These are phyloP conservation scores for Phytophthora palmivora DNA, from an alignment of 352 stramenopile genomes.

Conservation along the genomic window DNA sequence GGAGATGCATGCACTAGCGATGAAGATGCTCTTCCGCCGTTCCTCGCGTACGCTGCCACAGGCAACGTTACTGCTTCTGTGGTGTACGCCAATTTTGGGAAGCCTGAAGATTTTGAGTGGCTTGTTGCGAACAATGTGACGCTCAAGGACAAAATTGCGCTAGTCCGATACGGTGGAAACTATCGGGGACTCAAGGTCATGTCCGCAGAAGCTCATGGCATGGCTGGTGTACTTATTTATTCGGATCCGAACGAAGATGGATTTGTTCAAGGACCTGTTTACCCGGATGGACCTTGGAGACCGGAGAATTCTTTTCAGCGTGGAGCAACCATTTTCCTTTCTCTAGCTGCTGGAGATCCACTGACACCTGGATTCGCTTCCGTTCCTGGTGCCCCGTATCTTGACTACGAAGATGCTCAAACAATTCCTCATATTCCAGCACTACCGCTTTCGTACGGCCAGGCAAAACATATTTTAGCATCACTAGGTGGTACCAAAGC, in stretches of 20 bases:
- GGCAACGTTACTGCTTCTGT: constrained; percentile 67
- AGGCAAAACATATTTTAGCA: constrained; percentile 71
- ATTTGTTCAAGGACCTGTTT: constrained; percentile 55
- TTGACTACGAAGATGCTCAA: constrained; percentile 38
- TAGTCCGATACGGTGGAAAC: constrained; percentile 67
- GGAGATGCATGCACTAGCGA: constrained; percentile 66
- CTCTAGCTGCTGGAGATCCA: constrained; percentile 68
- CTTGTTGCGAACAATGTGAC: constrained; percentile 57
- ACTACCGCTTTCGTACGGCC: constrained; percentile 65
- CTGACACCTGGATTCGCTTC: constrained; percentile 43
- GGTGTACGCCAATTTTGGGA: constrained; percentile 89
- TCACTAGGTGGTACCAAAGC: constrained; percentile 61
- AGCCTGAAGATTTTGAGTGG: constrained; percentile 70
- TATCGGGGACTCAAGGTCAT: constrained; percentile 70
- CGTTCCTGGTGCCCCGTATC: constrained; percentile 42
- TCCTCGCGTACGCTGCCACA: constrained; percentile 77
- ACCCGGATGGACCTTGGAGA: constrained; percentile 71
- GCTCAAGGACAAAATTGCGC: constrained; percentile 66
- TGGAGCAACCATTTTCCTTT: constrained; percentile 69
- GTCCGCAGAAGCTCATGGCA: constrained; percentile 65
- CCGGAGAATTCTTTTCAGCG: constrained; percentile 64
- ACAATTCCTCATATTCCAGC: constrained; percentile 67
- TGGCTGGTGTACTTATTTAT: constrained; percentile 71
- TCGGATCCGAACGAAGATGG: constrained; percentile 79
- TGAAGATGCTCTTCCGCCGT: constrained; percentile 64